phyloP scores from a whole-genome alignment of 2,329 filamentous ascomycete genomes.

The Fusarium udum region DNA sequence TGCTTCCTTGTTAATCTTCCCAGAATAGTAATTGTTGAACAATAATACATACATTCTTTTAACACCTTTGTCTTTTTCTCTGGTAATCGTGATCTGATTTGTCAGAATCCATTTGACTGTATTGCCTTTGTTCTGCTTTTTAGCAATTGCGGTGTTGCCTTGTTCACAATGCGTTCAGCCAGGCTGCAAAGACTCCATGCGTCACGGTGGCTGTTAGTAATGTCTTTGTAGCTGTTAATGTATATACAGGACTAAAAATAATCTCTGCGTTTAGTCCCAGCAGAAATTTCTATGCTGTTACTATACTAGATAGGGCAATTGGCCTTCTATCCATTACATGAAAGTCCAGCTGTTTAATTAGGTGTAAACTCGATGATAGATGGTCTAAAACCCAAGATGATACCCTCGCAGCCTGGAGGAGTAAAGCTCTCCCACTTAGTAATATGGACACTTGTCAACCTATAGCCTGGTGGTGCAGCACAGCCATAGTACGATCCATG shows the following conservation, averaged over 20 bases:
- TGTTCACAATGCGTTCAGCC: neutral
- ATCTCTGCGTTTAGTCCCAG: neutral
- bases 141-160: neutral
- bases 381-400: neutral
- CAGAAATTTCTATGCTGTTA: neutral
- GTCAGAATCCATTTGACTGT: too few relatives aligned
- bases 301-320: rapidly evolving
- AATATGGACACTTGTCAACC: neutral
- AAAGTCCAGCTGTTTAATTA: rapidly evolving
- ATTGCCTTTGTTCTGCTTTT: neutral
- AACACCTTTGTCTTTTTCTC: neutral
- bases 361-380: neutral
- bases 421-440: neutral
- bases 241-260: neutral
- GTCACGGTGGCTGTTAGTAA: too few relatives aligned
- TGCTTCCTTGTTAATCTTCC: neutral
- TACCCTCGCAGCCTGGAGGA: neutral
- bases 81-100: too few relatives aligned
- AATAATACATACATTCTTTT: neutral
- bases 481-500: neutral
- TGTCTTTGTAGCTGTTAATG: too few relatives aligned
- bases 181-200: neutral
- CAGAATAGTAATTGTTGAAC: neutral
- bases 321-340: rapidly evolving
- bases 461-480: neutral